Conservation (phyloP, 345 rosid genomes). For the Ceriops zippeliana region DNA sequence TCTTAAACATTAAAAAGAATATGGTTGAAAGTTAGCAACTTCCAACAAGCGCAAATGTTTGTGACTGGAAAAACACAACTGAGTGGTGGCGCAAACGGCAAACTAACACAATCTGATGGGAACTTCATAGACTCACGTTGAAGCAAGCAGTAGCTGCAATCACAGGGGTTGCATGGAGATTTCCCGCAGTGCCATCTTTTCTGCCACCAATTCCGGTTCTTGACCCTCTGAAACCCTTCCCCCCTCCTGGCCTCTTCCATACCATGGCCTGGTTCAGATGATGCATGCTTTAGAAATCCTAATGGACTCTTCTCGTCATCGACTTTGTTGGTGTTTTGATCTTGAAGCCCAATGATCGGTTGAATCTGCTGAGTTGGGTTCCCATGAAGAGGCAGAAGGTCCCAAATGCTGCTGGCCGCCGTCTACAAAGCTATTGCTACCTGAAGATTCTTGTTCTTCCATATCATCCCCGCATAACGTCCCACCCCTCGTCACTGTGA, state of each 20-base stretch:
- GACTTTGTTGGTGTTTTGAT: slow-evolving; percentile 36
- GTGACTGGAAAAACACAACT: not conserved
- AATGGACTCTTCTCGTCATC: slow-evolving; percentile 41
- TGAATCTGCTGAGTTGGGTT: slow-evolving; percentile 74
- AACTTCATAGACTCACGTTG: slow-evolving; percentile 9
- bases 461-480: slow-evolving; percentile 40
- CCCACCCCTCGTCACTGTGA: slow-evolving; percentile 69
- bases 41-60: slow-evolving; percentile 4
- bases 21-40: slow-evolving; percentile 45
- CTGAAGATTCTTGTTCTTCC: slow-evolving; percentile 86
- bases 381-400: slow-evolving; percentile 54
- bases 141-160: slow-evolving; percentile 30
- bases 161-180: slow-evolving; percentile 15
- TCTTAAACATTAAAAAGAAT: not conserved
- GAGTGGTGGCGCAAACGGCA: not conserved
- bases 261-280: slow-evolving; percentile 34
- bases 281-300: slow-evolving; percentile 30
- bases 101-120: not conserved
- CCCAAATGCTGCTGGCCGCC: slow-evolving; percentile 47
- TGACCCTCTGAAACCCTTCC: slow-evolving; percentile 30
- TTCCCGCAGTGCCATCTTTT: slow-evolving; percentile 24
- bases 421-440: slow-evolving; percentile 74
- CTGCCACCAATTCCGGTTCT: slow-evolving; percentile 43
- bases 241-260: slow-evolving; percentile 28
- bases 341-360: slow-evolving; percentile 62